Base-by-base conservation (phyloP, 23 red algal genomes). In the Gracilaria vermiculophylla region DNA sequence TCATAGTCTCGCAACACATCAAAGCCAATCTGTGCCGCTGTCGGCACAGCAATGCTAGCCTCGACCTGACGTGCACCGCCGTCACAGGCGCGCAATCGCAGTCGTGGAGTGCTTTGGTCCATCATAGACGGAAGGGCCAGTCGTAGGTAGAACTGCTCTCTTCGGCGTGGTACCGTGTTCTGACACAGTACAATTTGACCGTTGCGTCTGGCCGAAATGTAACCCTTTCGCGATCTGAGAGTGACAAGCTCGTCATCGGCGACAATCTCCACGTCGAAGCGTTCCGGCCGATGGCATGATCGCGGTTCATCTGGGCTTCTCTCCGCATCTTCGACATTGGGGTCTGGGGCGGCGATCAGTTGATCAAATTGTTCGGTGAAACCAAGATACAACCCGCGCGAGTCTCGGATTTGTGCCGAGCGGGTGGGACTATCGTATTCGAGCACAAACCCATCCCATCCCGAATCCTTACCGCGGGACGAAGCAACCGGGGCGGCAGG, bases 1-100 rank as follows among this genome's bases (percentile, higher is more conserved):
- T 91, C 76, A 60, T 91, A 91, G 57, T 91, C 87, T 20, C 75
- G 39, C 52, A 91, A 43, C 39, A 91, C 87, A n/a, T 62, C 76
- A 44, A 62, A 91, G 3, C 53, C 87, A 23, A 91, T 48, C 32
- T 53, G 49, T 13, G 76, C 87, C 19, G 32, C 20, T 2, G 75
- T 53, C 6, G 87, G 87, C 9, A 91, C 54, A 15, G 62, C 17
- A 45, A 91, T 74, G 29, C 54, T 70, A 34, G 87, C 87, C 19
- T 80, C 76, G 11, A 81, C 60, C 76, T 91, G 75, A 51, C 87
- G 73, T 24, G 62, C 74, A 10, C 87, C 87, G 31, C 76, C 75
- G 16, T 74, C 49, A 48, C 43, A 55, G 34, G 58, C 45, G 53
- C 75, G 58, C 35, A 91, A 21, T 25, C 87, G 58, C 45, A 91